Evolutionary conservation across 2,329 filamentous ascomycete genomes (phyloP).

Genomic region (Talaromyces sp.): DNA sequence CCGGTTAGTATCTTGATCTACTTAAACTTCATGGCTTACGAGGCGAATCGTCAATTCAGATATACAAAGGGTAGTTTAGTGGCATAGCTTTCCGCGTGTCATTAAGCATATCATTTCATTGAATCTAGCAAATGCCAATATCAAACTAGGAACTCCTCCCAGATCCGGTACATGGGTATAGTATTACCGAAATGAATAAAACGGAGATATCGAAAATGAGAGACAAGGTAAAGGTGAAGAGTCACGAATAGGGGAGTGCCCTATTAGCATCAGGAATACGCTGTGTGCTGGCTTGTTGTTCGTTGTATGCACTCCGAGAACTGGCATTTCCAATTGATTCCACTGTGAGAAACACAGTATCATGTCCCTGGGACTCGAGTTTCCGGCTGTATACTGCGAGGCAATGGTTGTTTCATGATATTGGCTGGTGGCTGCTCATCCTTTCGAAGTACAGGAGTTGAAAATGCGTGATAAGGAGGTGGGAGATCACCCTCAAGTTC

Average conservation of each 20-base stretch:
- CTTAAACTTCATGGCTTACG: not conserved
- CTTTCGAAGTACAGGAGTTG: not conserved
- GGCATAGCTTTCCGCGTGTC: not conserved
- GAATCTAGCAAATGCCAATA: not conserved
- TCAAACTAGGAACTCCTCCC: not conserved
- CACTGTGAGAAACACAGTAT: not conserved
- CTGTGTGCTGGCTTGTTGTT: not conserved
- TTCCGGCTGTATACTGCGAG: not conserved
- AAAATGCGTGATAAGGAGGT: not conserved
- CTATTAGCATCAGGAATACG: not conserved
- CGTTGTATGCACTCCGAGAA: not conserved
- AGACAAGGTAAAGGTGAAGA: not conserved
- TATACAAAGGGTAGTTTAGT: not conserved
- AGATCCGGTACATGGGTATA: not conserved
- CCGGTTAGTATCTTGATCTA: not conserved
- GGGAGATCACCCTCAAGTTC: not conserved
- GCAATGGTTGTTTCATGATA: not conserved
- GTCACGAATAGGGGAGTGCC: not conserved
- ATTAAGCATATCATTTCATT: not conserved
- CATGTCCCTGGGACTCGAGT: not conserved
- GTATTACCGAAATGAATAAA: not conserved
- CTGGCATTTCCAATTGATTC: not conserved
- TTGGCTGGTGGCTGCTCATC: not conserved
- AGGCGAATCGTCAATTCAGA: not conserved
- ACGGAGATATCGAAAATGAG: not conserved